Base-by-base conservation (phyloP, 225 moss, liverwort and hornwort species). In the Rhytidiadelphus loreus region DNA sequence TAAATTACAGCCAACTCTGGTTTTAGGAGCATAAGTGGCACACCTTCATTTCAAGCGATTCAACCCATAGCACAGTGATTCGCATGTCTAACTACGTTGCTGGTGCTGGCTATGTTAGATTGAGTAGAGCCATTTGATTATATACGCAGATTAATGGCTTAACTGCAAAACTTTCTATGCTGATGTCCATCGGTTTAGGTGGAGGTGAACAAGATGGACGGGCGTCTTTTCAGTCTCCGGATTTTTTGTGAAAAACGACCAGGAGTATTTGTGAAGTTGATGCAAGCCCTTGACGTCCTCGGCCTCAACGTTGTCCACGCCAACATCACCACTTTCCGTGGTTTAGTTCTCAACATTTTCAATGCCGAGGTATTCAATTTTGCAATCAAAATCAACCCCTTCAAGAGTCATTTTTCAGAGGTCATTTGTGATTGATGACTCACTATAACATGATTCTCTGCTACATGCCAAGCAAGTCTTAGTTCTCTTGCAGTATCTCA, bases 191-290 rank as follows among this genome's bases (percentile, higher is more conserved):
- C 52, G 78, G 62, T 70, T 88, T 68, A 99, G 97, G 99, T 99
- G 77, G 96, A 96, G 92, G 99, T 99, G 77, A 95, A 90, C 82
- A 96, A 95, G 92, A 91, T 97, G 91, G 96, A 97, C 63, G 93
- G 93, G 43, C 96, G 94, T 81, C 89, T 94, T 28, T 97, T 96
- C 85, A 95, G 92, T 85, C 93, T 99, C 33, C 90, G 97, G 39
- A 96, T 99, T 73, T 95, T 99, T 63, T 97, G 97, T 83, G 99
- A 99, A 83, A 99, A 97, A 91, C 87, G 95, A 66, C 96, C 96
- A 2, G 99, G 97, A 63, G 92, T 96, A 60, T 97, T 96, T 90
- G 96, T 99, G 84, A 96, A 97, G 87, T 83, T 99, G 79, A 96
- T 97, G 94, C 96, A 97, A 89, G 95, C 96, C 68, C 95, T 99